These are phyloP conservation scores for Geosmithia morbida DNA, from an alignment of 2,329 filamentous ascomycete genomes.

Conservation along the genomic window DNA sequence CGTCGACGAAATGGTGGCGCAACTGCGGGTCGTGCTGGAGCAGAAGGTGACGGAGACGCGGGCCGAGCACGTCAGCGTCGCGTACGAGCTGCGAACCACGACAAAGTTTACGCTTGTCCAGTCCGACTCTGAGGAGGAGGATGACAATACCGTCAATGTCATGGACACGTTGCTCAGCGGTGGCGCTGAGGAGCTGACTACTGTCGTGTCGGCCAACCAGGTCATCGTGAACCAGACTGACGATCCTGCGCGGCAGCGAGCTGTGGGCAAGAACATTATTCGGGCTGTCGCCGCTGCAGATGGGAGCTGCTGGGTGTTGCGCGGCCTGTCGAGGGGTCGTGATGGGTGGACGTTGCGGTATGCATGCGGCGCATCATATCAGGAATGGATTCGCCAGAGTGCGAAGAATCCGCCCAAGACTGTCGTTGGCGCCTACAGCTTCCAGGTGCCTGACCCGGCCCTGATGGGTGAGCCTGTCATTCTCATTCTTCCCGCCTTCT, in stretches of 20 bases:
- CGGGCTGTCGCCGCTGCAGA: constrained; percentile 27
- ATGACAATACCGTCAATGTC: constrained; percentile 14
- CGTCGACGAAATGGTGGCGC: constrained; percentile 28
- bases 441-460: constrained; percentile 28
- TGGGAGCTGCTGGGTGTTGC: constrained; percentile 31
- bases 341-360: constrained; percentile 41
- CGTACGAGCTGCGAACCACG: constrained; percentile 29
- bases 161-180: constrained; percentile 20
- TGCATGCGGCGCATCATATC: constrained; percentile 35
- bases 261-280: constrained; percentile 33
- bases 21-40: constrained; percentile 24
- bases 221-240: constrained; percentile 30
- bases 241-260: constrained; percentile 31
- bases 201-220: constrained; percentile 28
- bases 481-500: constrained; percentile 2
- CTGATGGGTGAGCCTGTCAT: constrained; percentile 23
- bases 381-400: constrained; percentile 33
- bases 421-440: constrained; percentile 33
- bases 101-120: constrained; percentile 26
- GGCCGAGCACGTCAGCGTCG: constrained; percentile 32
- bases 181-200: constrained; percentile 6
- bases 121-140: constrained; percentile 20
- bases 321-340: constrained; percentile 25
- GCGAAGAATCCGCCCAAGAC: constrained; percentile 23
- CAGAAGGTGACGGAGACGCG: constrained; percentile 29